Conservation (phyloP, 257 asterid species). For the Henckelia pumila region DNA sequence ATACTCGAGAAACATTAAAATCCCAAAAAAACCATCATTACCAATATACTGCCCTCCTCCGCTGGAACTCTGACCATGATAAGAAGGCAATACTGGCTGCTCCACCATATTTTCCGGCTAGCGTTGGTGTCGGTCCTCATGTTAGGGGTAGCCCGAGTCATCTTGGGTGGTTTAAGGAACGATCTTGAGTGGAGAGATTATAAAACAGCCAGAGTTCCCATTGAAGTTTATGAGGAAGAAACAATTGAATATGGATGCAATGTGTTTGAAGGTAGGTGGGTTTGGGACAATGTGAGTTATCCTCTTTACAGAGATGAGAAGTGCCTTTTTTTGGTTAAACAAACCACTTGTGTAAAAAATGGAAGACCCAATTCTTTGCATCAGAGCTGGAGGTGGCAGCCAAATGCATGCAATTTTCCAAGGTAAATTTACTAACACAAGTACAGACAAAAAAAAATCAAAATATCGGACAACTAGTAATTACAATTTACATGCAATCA, state of each 20-base stretch:
- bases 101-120: constrained; percentile 50
- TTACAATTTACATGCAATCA: not conserved
- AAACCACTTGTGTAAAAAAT: constrained; percentile 69
- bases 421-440: constrained; percentile 39
- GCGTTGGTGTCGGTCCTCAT: constrained; percentile 54
- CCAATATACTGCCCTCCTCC: constrained; percentile 2
- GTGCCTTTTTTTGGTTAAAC: constrained; percentile 75
- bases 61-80: constrained; percentile 32
- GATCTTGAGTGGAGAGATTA: constrained; percentile 30
- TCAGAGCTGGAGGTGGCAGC: constrained; percentile 95
- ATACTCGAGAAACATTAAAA: constrained; percentile 18
- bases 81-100: constrained; percentile 38
- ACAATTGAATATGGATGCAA: constrained; percentile 63
- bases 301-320: constrained; percentile 71
- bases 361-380: constrained; percentile 78
- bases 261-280: constrained; percentile 77
- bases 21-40: not conserved
- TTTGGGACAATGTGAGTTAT: constrained; percentile 54
- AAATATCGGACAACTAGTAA: not conserved
- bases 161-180: constrained; percentile 49
- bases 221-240: constrained; percentile 57
- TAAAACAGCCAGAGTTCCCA: constrained; percentile 36
- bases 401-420: constrained; percentile 70
- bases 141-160: constrained; percentile 54
- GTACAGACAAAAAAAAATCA: not conserved